Evolutionary conservation across 805 yeast species (phyloP), one percentile per base, ranked within the genome.

Genomic region (Lipomyces yamadae): DNA sequence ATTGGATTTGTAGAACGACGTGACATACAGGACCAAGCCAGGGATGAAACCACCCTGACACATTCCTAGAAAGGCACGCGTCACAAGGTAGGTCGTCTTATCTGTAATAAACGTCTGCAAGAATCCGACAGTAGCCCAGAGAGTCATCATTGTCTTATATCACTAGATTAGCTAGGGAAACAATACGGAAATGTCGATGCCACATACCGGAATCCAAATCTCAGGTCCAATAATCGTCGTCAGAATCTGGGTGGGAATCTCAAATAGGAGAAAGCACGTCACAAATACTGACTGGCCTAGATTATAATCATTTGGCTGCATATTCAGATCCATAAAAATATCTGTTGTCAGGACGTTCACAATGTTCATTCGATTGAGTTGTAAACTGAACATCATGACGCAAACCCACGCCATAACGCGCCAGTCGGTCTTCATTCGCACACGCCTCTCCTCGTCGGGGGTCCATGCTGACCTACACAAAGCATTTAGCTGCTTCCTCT

Each of bases 11-110:
- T 84, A 88, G 77, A 87, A 88, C 76, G 86, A 87, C 0, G 88
- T 83, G 75, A 88, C 79, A 86, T 89, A 88, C 56, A 87, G 76
- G 62, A 85, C 83, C 37, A 84, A 77, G 70, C 88, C 91, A 42
- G 89, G 87, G 62, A 89, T 86, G 66, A 87, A 87, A 0, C 91
- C 91, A 65, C 91, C 91, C 74, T 88, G 87, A n/a, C 84, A 77
- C 10, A 82, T 73, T 1, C 89, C 91, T 54, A 86, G 73, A 4
- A 86, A 77, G 0, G 82, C 84, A 66, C 90, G 79, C 8, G 85
- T 79, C 8, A 78, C 80, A 57, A 78, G 78, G 68, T 84, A 86
- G 0, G 84, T 81, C 0, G 78, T 73, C 65, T 76, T 81, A 56
- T 76, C 76, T 3, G 71, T 76, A 69, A 87, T 76, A 18, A 78